Evolutionary conservation across 495 filamentous ascomycete genomes (phyloP).

Genomic region (Lepraria neglecta): DNA sequence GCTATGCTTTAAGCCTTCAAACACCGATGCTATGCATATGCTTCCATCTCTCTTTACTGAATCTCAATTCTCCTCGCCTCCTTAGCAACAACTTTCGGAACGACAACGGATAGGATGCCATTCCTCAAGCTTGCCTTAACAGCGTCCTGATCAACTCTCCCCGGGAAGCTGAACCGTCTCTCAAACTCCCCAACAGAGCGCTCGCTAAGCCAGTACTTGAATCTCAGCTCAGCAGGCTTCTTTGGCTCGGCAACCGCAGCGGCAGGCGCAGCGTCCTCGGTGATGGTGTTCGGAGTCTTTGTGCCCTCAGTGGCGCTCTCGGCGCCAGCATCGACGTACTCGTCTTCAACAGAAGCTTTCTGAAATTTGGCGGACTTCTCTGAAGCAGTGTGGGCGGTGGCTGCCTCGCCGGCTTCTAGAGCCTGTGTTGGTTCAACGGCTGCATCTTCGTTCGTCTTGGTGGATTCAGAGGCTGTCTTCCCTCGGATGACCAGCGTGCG

Average conservation of each 20-base stretch:
- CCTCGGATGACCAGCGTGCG: slow-evolving; percentile 72
- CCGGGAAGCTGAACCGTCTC: slow-evolving; percentile 71
- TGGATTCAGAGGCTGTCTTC: slow-evolving; percentile 51
- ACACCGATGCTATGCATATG: background rate
- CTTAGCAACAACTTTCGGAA: slow-evolving; percentile 66
- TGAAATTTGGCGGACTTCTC: slow-evolving; percentile 29
- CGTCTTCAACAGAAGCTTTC: slow-evolving; percentile 64
- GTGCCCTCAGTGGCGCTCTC: slow-evolving; percentile 30
- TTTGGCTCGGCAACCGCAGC: slow-evolving; percentile 3
- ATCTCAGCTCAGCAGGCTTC: slow-evolving; percentile 31
- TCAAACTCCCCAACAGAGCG: slow-evolving; percentile 74
- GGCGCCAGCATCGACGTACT: slow-evolving; percentile 37
- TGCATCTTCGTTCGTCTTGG: slow-evolving; percentile 30
- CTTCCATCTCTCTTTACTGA: slow-evolving; percentile 36
- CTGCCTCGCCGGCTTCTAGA: slow-evolving; percentile 15
- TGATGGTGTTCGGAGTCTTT: slow-evolving; percentile 29
- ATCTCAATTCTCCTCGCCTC: slow-evolving; percentile 50
- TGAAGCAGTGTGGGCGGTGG: slow-evolving; percentile 34
- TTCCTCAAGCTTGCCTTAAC: slow-evolving; percentile 72
- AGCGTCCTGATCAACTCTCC: slow-evolving; percentile 64
- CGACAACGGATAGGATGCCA: slow-evolving; percentile 62
- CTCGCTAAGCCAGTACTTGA: slow-evolving; percentile 76
- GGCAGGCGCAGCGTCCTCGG: slow-evolving; percentile 16
- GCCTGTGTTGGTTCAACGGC: slow-evolving; percentile 30
- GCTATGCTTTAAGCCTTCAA: background rate